Evolutionary conservation across 176 grass and related monocot genomes (phyloP).

Genomic region (Rhipidocladum racemiflorum): DNA sequence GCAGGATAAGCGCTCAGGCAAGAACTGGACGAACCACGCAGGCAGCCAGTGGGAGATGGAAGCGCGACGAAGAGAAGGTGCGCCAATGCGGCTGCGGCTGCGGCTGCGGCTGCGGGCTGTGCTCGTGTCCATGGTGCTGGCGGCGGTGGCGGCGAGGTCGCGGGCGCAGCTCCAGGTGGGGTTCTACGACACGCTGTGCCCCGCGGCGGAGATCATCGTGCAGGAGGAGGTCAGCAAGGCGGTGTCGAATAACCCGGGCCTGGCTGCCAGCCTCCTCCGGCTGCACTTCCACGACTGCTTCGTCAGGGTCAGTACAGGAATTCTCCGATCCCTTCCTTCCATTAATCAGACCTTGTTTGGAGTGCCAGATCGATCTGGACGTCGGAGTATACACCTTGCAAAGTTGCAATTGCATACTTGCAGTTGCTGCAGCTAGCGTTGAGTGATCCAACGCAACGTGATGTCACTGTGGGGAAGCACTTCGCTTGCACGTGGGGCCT

Average conservation of each 20-base stretch:
- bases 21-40: neutral
- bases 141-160: neutral
- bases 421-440: neutral
- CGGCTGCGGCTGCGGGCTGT: neutral
- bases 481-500: conserved; percentile 23
- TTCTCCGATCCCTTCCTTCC: neutral
- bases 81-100: neutral
- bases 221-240: conserved; percentile 51
- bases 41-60: neutral
- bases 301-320: conserved; percentile 51
- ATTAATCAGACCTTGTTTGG: neutral
- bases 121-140: neutral
- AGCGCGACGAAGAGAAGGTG: neutral
- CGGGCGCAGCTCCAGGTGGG: conserved; percentile 55
- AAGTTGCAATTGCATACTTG: too few species aligned
- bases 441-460: conserved; percentile 38
- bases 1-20: conserved; percentile 7
- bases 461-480: neutral
- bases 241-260: conserved; percentile 16
- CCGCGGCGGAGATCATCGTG: conserved; percentile 61
- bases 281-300: conserved; percentile 98
- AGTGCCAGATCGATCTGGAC: neutral
- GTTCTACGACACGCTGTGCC: conserved; percentile 57
- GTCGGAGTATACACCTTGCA: neutral
- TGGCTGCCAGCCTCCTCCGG: conserved; percentile 56